Conservation (phyloP, 495 filamentous ascomycete species). For the Penicillium longicatenatum region DNA sequence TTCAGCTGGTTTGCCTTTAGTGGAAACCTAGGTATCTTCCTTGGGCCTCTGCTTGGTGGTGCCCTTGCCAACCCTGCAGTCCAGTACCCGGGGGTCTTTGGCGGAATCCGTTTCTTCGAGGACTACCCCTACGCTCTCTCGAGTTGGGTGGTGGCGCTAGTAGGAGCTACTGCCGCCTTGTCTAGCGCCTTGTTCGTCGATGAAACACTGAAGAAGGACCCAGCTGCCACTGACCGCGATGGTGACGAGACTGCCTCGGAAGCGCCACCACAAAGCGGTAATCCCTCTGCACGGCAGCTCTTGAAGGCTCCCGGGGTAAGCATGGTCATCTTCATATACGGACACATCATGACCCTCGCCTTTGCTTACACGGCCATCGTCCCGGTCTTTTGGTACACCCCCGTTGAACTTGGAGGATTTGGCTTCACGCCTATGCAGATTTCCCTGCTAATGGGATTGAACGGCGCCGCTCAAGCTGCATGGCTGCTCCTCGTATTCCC, state of each 20-base stretch:
- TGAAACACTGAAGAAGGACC: constrained; percentile 50
- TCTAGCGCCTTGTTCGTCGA: constrained; percentile 53
- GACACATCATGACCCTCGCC: constrained; percentile 61
- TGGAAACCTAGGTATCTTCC: constrained; percentile 67
- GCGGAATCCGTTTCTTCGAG: constrained; percentile 54
- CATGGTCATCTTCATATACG: constrained; percentile 62
- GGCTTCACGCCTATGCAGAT: constrained; percentile 61
- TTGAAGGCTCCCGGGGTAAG: constrained; percentile 62
- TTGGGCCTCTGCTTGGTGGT: constrained; percentile 66
- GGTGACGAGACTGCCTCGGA: constrained; percentile 9
- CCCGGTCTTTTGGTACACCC: constrained; percentile 65
- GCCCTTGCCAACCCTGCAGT: constrained; percentile 60
- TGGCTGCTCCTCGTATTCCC: constrained; percentile 70
- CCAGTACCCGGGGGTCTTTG: constrained; percentile 59
- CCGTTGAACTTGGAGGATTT: constrained; percentile 56
- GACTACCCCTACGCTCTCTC: constrained; percentile 66
- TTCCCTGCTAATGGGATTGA: constrained; percentile 58
- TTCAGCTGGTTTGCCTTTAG: constrained; percentile 74
- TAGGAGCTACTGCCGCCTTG: constrained; percentile 53
- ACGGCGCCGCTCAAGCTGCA: constrained; percentile 59
- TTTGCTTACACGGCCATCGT: constrained; percentile 62
- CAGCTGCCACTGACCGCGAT: constrained; percentile 5
- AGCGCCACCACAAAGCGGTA: neutral
- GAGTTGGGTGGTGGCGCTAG: constrained; percentile 51
- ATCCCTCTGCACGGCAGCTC: constrained; percentile 54